These are phyloP conservation scores for Colletotrichum musicola DNA, from an alignment of 2,329 filamentous ascomycete species.

Conservation along the genomic window DNA sequence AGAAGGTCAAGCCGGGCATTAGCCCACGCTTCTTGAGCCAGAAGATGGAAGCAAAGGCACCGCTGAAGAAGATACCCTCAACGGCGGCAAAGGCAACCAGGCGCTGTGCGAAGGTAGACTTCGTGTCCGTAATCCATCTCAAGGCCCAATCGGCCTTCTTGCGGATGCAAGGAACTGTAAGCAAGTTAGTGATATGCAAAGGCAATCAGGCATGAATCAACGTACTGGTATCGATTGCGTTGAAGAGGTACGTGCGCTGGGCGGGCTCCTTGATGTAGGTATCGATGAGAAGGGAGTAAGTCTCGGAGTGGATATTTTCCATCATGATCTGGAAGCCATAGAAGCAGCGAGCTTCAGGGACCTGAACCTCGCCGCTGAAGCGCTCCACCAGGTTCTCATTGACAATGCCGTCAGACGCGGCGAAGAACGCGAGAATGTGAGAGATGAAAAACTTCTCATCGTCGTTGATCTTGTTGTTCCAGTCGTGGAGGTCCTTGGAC, in stretches of 20 bases:
- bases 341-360: constrained; percentile 98
- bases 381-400: constrained; percentile 99
- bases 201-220: constrained; percentile 62
- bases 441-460: constrained; percentile 99
- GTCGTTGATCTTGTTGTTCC: constrained; percentile 97
- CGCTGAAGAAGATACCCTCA: constrained; percentile 99
- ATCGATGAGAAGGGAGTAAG: constrained; percentile 98
- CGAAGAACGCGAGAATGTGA: constrained; percentile 98
- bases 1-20: constrained; percentile 98
- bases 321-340: constrained; percentile 99
- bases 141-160: constrained; percentile 99
- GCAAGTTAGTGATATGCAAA: background rate
- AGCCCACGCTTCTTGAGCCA: constrained; percentile 99
- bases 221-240: constrained; percentile 97
- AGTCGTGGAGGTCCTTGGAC: constrained; percentile 98
- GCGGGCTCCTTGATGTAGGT: constrained; percentile 99
- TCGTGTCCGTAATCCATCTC: constrained; percentile 91
- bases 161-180: constrained; percentile 90
- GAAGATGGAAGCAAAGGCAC: constrained; percentile 98
- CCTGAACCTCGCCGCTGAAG: constrained; percentile 96
- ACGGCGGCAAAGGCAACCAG: constrained; percentile 97
- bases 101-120: constrained; percentile 95
- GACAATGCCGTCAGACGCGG: constrained; percentile 98
- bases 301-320: constrained; percentile 99
- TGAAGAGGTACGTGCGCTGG: constrained; percentile 95